phyloP scores from a whole-genome alignment of 228 moss, liverwort and hornwort species.

The Sphagnum magellanicum region DNA sequence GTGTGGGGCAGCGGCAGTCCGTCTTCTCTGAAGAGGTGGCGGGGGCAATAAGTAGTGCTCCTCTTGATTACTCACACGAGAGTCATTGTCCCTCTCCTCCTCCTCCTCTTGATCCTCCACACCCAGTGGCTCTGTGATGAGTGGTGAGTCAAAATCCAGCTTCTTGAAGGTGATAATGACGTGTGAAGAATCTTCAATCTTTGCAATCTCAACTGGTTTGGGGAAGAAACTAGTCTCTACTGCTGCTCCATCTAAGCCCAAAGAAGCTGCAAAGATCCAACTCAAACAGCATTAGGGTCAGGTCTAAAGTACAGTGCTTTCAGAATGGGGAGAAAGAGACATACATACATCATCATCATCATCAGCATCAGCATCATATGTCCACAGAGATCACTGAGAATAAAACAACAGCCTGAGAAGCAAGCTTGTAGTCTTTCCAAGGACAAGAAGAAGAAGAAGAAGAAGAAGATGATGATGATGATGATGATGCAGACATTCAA shows the following conservation, averaged over 20 bases:
- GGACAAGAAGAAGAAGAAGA: too few relatives aligned
- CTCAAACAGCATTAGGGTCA: too few relatives aligned
- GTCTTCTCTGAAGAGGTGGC: constrained; percentile 27
- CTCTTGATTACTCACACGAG: constrained; percentile 16
- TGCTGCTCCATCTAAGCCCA: constrained; percentile 19
- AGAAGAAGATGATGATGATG: too few relatives aligned
- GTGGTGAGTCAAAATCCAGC: constrained; percentile 5
- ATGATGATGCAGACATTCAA: too few relatives aligned
- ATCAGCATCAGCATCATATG: too few relatives aligned
- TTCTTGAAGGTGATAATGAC: constrained; percentile 23
- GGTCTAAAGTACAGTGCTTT: too few relatives aligned
- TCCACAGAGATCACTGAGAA: too few relatives aligned
- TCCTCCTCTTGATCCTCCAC: constrained; percentile 22
- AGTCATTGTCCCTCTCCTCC: constrained; percentile 7
- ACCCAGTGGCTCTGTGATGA: constrained; percentile 2
- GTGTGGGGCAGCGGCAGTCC: constrained; percentile 5
- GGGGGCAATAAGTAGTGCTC: constrained; percentile 15
- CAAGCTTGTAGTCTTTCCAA: too few relatives aligned
- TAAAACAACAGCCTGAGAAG: too few relatives aligned
- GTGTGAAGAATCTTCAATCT: constrained; percentile 16
- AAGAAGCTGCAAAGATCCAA: constrained; percentile 18
- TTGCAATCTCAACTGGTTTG: constrained; percentile 21
- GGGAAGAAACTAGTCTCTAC: constrained; percentile 10
- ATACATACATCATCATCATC: too few relatives aligned
- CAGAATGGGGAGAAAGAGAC: too few relatives aligned